Evolutionary conservation across 2,329 filamentous ascomycete species (phyloP).

Genomic region (Colletotrichum theobromicola): DNA sequence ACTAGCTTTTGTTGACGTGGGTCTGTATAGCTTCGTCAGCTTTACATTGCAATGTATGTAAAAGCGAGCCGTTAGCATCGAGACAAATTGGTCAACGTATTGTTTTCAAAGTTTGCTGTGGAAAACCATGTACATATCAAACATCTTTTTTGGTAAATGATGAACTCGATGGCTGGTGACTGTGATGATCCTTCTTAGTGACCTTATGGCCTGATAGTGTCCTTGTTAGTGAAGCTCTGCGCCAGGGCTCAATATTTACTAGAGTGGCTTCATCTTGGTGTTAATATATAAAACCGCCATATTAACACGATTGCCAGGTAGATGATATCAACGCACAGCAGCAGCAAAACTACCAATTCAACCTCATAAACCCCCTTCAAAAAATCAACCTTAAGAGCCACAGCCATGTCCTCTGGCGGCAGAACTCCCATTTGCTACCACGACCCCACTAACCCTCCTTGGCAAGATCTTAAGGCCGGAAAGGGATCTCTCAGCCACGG

Average conservation of each 20-base stretch:
- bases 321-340: neutral
- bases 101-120: no score
- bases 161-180: no score
- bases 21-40: neutral
- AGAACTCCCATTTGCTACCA: neutral
- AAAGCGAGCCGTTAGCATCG: fast-evolving
- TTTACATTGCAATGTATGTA: neutral
- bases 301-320: neutral
- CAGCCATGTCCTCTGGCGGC: neutral
- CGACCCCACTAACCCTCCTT: neutral
- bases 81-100: no score
- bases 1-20: neutral
- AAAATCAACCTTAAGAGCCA: neutral
- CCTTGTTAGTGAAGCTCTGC: no score
- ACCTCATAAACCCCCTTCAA: fast-evolving
- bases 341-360: neutral
- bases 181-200: no score
- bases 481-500: neutral
- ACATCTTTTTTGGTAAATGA: no score
- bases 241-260: neutral
- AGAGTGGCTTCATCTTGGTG: neutral
- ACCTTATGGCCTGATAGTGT: no score
- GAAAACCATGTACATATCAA: no score
- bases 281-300: neutral
- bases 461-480: neutral